Conservation (phyloP, 768 basidiomycete species). For the Xerocomellus intermedius region DNA sequence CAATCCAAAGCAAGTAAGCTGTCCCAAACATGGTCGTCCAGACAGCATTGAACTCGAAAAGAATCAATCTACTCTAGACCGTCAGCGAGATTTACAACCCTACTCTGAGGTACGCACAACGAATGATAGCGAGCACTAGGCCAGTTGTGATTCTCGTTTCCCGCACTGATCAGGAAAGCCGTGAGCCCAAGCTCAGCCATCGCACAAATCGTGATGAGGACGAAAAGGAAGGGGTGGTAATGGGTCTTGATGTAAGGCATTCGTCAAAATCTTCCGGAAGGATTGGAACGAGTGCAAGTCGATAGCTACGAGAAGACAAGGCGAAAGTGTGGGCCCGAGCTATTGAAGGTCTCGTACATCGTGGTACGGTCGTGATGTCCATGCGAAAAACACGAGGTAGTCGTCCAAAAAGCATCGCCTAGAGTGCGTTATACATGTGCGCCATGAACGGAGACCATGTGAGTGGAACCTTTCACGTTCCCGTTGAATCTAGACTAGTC, state of each 20-base stretch:
- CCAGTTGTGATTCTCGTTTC: slow-evolving; percentile 62
- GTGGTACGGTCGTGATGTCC: slow-evolving; percentile 26
- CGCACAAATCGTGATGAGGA: slow-evolving; percentile 62
- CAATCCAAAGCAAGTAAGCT: slow-evolving; percentile 69
- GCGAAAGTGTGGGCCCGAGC: slow-evolving; percentile 5
- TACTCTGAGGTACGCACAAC: slow-evolving; percentile 42
- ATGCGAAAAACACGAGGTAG: slow-evolving; percentile 35
- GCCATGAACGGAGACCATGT: slow-evolving; percentile 3
- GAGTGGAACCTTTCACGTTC: slow-evolving; percentile 9
- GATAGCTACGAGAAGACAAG: slow-evolving; percentile 12
- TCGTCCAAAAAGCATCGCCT: slow-evolving; percentile 7
- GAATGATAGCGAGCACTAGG: slow-evolving; percentile 61
- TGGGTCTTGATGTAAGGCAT: slow-evolving; percentile 49
- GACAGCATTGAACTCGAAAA: slow-evolving; percentile 61
- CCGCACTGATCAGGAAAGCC: slow-evolving; percentile 68
- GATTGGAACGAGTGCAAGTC: slow-evolving; percentile 10
- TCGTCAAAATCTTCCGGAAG: slow-evolving; percentile 12
- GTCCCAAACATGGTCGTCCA: slow-evolving; percentile 76
- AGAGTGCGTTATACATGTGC: background rate
- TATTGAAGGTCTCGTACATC: slow-evolving; percentile 24
- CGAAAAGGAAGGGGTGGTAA: slow-evolving; percentile 62
- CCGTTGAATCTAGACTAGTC: slow-evolving; percentile 6
- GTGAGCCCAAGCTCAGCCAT: slow-evolving; percentile 75
- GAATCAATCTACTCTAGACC: slow-evolving; percentile 43
- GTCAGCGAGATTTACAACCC: slow-evolving; percentile 3